phyloP scores from a whole-genome alignment of 345 rosid genomes.

The Boechera retrofracta region DNA sequence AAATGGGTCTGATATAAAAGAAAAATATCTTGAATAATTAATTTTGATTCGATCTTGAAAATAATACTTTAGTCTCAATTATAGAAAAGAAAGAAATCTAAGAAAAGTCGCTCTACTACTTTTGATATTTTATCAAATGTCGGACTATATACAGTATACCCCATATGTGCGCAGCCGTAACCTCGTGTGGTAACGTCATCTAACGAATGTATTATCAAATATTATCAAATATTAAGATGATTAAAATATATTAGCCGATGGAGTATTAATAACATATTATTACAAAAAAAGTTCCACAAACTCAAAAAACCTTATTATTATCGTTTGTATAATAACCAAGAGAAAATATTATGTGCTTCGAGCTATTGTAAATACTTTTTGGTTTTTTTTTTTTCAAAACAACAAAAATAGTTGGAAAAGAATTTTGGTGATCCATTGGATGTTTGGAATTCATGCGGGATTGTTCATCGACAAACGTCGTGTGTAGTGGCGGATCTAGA shows the following conservation, averaged over 20 bases:
- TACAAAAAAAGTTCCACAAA: neutral
- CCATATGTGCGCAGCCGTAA: neutral
- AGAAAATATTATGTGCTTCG: neutral
- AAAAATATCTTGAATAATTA: neutral
- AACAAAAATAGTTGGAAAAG: no score
- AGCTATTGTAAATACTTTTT: no score
- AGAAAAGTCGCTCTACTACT: neutral
- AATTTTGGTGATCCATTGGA: no score
- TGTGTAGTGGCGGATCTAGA: no score
- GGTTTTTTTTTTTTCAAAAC: no score
- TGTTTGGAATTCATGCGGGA: no score
- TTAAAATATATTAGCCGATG: neutral
- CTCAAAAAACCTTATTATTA: neutral
- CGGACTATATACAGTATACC: neutral
- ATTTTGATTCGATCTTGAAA: neutral
- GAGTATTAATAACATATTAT: neutral
- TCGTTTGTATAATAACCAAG: neutral
- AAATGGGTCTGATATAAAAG: neutral
- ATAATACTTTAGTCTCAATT: neutral
- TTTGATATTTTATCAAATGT: neutral
- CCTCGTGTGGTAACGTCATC: constrained; percentile 1
- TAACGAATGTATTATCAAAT: no score
- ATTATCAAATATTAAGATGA: neutral
- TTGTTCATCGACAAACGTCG: no score
- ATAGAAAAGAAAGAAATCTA: neutral